A percentile compares a stretch with the other conserved stretches of the same genome.
Conservation (phyloP, 805 yeast genomes). For the Schizosaccharomyces japonicus region DNA sequence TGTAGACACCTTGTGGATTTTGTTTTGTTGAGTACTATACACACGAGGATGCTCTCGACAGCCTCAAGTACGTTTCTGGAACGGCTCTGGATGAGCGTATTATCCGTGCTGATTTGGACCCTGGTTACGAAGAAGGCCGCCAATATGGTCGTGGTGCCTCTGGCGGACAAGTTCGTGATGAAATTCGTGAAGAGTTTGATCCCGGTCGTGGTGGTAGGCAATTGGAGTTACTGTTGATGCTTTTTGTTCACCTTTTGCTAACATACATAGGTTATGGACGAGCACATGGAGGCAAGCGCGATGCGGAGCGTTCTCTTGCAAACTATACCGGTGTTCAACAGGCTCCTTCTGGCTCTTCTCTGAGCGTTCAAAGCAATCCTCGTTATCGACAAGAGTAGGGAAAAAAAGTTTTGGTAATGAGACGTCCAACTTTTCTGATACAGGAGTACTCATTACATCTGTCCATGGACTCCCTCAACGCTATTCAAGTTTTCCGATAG, state of each 20-base stretch:
- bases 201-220: conserved; percentile 21
- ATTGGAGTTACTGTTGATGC: neutral
- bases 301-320: neutral
- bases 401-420: too few species aligned
- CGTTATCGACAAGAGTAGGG: neutral
- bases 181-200: conserved; percentile 23
- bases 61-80: conserved; percentile 59
- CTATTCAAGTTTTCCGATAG: neutral
- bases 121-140: conserved; percentile 86
- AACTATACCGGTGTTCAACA: neutral
- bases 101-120: conserved; percentile 75
- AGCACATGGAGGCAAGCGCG: neutral
- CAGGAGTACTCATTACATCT: neutral
- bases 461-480: neutral
- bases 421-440: neutral
- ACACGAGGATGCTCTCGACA: conserved; percentile 50
- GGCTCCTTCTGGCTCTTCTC: neutral
- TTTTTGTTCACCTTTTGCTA: neutral
- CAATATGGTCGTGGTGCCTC: conserved; percentile 82
- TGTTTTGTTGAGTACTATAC: conserved; percentile 64
- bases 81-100: conserved; percentile 66
- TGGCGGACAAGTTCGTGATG: conserved; percentile 82
- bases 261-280: neutral
- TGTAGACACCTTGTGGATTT: conserved; percentile 75
- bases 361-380: conserved; percentile 1